Conservation (phyloP, 2,329 filamentous ascomycete species). For the Epichloe sylvatica region DNA sequence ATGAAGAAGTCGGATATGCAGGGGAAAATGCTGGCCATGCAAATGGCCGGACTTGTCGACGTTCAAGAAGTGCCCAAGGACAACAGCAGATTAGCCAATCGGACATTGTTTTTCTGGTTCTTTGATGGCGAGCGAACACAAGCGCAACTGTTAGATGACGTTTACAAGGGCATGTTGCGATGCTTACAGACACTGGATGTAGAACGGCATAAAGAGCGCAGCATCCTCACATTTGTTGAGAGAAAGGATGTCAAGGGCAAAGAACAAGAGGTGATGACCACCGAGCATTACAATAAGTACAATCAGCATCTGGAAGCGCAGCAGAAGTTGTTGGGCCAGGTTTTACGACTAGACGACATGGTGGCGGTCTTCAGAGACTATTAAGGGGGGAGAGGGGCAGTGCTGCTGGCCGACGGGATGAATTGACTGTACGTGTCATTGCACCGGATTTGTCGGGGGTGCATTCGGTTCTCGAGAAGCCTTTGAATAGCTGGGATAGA, state of each 20-base stretch:
- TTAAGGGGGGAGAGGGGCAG: background rate
- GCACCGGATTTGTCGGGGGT: background rate
- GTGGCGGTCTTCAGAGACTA: constrained; percentile 73
- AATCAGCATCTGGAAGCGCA: constrained; percentile 47
- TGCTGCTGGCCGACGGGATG: background rate
- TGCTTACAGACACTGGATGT: constrained; percentile 67
- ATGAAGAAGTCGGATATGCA: constrained; percentile 79
- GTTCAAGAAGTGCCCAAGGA: constrained; percentile 91
- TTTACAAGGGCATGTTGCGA: constrained; percentile 82
- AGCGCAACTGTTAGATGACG: constrained; percentile 58
- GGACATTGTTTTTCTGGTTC: constrained; percentile 85
- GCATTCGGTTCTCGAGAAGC: background rate
- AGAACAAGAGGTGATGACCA: constrained; percentile 65
- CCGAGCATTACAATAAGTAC: constrained; percentile 55
- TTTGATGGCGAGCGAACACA: constrained; percentile 65
- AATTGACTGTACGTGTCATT: background rate
- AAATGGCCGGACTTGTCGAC: constrained; percentile 74
- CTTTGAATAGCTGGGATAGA: background rate
- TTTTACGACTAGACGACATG: constrained; percentile 70
- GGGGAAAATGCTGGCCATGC: constrained; percentile 70
- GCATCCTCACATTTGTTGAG: constrained; percentile 67
- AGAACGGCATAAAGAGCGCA: constrained; percentile 57
- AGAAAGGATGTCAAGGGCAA: constrained; percentile 75
- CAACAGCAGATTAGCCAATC: constrained; percentile 62
- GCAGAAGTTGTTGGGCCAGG: constrained; percentile 62